These are phyloP conservation scores for Exophiala dermatitidis DNA, from an alignment of 2,329 filamentous ascomycete genomes.

Conservation along the genomic window DNA sequence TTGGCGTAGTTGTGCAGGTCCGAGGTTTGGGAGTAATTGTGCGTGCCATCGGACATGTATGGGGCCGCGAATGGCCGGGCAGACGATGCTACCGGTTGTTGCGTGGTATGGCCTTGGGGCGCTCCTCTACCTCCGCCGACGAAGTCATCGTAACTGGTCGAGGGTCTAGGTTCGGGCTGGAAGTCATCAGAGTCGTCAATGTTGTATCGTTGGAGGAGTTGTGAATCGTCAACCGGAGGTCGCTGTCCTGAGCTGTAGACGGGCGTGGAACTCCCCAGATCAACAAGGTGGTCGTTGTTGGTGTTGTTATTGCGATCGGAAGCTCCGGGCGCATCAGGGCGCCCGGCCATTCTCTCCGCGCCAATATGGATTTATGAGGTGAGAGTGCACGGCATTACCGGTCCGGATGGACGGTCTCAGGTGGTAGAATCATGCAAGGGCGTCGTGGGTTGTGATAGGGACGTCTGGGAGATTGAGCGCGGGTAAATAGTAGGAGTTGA, in stretches of 20 bases:
- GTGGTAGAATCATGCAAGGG: constrained; percentile 1
- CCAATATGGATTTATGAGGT: constrained; percentile 7
- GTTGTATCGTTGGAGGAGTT: constrained; percentile 67
- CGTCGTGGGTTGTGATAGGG: background rate
- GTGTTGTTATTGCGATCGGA: constrained; percentile 32
- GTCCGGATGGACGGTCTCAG: constrained; percentile 6
- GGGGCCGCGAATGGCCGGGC: constrained; percentile 29
- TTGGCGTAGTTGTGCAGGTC: constrained; percentile 81
- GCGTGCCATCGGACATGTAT: constrained; percentile 33
- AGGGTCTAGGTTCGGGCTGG: constrained; percentile 60
- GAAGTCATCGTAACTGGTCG: constrained; percentile 91
- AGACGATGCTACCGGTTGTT: constrained; percentile 32
- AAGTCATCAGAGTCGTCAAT: constrained; percentile 56
- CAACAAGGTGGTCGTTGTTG: constrained; percentile 29
- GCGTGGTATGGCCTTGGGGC: constrained; percentile 19
- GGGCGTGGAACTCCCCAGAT: constrained; percentile 36
- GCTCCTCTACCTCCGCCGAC: constrained; percentile 52
- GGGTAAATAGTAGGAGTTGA: background rate
- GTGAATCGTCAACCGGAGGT: constrained; percentile 72
- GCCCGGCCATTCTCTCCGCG: constrained; percentile 23
- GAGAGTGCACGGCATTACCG: constrained; percentile 6
- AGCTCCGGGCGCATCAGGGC: constrained; percentile 22
- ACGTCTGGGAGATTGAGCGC: background rate
- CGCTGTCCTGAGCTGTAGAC: constrained; percentile 67
- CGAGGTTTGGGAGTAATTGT: constrained; percentile 65